Evolutionary conservation across 768 basidiomycete genomes (phyloP).

Genomic region (Harrya chromipes): DNA sequence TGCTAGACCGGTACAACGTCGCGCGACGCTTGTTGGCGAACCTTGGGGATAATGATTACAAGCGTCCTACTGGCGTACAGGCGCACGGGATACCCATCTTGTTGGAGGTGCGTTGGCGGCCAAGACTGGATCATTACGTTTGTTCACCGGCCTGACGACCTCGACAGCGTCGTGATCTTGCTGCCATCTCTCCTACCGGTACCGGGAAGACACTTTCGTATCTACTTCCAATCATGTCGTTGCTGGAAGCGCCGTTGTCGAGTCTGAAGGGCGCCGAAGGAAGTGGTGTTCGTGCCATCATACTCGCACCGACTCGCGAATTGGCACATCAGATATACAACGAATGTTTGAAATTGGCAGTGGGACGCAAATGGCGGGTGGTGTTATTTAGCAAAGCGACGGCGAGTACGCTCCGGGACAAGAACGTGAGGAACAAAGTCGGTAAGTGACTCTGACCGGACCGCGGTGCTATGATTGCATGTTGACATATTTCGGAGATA

Average conservation of each 20-base stretch:
- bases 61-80: slow-evolving; percentile 77
- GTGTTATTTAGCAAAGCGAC: slow-evolving; percentile 88
- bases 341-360: slow-evolving; percentile 79
- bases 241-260: slow-evolving; percentile 52
- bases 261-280: slow-evolving; percentile 44
- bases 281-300: slow-evolving; percentile 67
- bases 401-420: slow-evolving; percentile 75
- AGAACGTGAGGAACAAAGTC: slow-evolving; percentile 69
- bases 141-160: not conserved
- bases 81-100: slow-evolving; percentile 77
- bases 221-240: slow-evolving; percentile 74
- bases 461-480: not conserved
- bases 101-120: slow-evolving; percentile 54
- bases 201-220: slow-evolving; percentile 97
- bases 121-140: not conserved
- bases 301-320: slow-evolving; percentile 92
- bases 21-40: slow-evolving; percentile 63
- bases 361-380: slow-evolving; percentile 80
- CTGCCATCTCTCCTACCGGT: slow-evolving; percentile 95
- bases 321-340: slow-evolving; percentile 95
- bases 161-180: slow-evolving; percentile 72
- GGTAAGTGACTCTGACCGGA: slow-evolving; percentile 45
- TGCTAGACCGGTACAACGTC: slow-evolving; percentile 56
- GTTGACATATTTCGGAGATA: slow-evolving; percentile 47
- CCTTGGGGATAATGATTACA: slow-evolving; percentile 56